phyloP scores from a whole-genome alignment of 768 basidiomycete genomes.

The Tulasnella sp. region DNA sequence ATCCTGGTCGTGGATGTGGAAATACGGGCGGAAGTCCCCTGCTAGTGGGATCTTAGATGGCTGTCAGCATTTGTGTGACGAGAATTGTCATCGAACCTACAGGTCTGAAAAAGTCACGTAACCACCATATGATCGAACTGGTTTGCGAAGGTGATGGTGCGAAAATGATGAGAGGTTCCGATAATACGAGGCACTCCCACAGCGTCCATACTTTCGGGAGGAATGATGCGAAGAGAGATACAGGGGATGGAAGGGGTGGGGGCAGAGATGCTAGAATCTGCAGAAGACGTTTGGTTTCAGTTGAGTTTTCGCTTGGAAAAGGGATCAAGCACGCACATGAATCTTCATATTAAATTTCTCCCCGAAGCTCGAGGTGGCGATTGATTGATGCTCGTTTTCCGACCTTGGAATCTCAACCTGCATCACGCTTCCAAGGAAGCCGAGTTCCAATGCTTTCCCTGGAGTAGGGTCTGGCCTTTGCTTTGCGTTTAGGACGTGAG shows the following conservation, averaged over 20 bases:
- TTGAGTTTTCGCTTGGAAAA: background rate
- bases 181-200: constrained; percentile 93
- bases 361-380: constrained; percentile 55
- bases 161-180: constrained; percentile 87
- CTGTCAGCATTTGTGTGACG: background rate
- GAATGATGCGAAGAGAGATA: constrained; percentile 44
- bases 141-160: constrained; percentile 77
- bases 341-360: constrained; percentile 57
- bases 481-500: constrained; percentile 45
- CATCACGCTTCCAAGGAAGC: constrained; percentile 78
- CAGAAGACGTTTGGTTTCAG: constrained; percentile 11
- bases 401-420: constrained; percentile 70
- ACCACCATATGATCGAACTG: constrained; percentile 90
- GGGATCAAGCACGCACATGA: constrained; percentile 49
- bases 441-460: constrained; percentile 72
- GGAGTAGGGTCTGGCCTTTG: constrained; percentile 76
- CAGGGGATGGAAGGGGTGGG: constrained; percentile 39
- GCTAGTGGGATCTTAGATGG: constrained; percentile 71
- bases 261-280: constrained; percentile 45
- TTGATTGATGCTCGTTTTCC: constrained; percentile 72
- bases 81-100: constrained; percentile 48
- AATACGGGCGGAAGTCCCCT: constrained; percentile 88
- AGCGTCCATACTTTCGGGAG: constrained; percentile 51
- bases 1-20: constrained; percentile 95
- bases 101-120: constrained; percentile 83